phyloP scores from a whole-genome alignment of 1,284 basidiomycete genomes.

The Moesziomyces sp. region DNA sequence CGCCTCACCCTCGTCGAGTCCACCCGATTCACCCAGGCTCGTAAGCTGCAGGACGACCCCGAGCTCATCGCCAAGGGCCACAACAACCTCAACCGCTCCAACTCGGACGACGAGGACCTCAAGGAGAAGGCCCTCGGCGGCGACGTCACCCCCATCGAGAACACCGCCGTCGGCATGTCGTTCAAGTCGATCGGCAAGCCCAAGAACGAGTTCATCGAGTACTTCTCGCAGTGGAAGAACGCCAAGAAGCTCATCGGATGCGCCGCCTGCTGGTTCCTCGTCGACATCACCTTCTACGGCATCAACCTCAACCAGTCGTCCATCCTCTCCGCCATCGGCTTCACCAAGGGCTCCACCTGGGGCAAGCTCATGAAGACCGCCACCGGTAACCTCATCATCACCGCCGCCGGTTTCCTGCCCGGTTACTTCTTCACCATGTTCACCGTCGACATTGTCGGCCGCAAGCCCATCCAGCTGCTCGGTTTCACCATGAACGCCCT shows the following conservation, averaged over 20 bases:
- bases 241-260: slow-evolving; percentile 58
- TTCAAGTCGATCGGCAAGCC: slow-evolving; percentile 55
- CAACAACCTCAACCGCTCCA: slow-evolving; percentile 68
- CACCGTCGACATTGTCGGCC: slow-evolving; percentile 60
- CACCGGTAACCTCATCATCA: slow-evolving; percentile 67
- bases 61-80: slow-evolving; percentile 76
- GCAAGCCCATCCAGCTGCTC: slow-evolving; percentile 67
- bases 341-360: slow-evolving; percentile 68
- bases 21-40: slow-evolving; percentile 85
- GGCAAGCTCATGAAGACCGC: slow-evolving; percentile 72
- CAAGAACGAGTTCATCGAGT: slow-evolving; percentile 49
- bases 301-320: slow-evolving; percentile 83
- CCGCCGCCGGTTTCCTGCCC: slow-evolving; percentile 63
- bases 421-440: slow-evolving; percentile 65
- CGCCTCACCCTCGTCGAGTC: slow-evolving; percentile 70
- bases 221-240: slow-evolving; percentile 63
- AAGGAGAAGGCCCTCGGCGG: slow-evolving; percentile 51
- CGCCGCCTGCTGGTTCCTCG: slow-evolving; percentile 62
- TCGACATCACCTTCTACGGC: slow-evolving; percentile 81
- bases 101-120: slow-evolving; percentile 49
- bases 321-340: slow-evolving; percentile 76
- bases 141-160: slow-evolving; percentile 40
- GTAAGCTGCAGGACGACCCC: slow-evolving; percentile 80
- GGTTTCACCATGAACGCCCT: slow-evolving; percentile 65
- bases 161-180: slow-evolving; percentile 57